These are phyloP conservation scores for Paecilomyces sp. DNA, from an alignment of 2,329 filamentous ascomycete genomes.

Conservation along the genomic window DNA sequence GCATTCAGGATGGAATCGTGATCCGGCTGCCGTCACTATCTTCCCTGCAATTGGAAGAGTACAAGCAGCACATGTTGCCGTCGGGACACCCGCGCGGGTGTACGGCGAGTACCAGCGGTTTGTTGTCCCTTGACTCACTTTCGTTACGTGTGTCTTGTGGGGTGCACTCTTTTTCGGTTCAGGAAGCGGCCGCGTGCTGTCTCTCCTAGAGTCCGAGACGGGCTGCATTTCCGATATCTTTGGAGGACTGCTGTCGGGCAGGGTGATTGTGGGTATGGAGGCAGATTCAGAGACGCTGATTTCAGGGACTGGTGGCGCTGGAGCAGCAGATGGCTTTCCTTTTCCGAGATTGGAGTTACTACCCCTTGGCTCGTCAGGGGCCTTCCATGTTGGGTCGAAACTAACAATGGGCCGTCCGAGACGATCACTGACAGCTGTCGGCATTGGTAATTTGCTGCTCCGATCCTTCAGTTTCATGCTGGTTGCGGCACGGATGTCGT, in stretches of 20 bases:
- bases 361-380: constrained; percentile 39
- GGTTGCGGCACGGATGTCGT: constrained; percentile 85
- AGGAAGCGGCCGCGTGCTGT: constrained; percentile 11
- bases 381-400: constrained; percentile 77
- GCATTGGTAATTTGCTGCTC: constrained; percentile 78
- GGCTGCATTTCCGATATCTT: constrained; percentile 28
- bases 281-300: constrained; percentile 43
- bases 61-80: constrained; percentile 78
- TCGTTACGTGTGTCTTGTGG: background rate
- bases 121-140: background rate
- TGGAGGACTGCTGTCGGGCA: constrained; percentile 39
- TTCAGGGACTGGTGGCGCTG: constrained; percentile 43
- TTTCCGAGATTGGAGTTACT: constrained; percentile 8
- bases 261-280: constrained; percentile 42
- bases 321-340: constrained; percentile 10
- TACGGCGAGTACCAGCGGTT: constrained; percentile 30
- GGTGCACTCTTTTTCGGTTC: constrained; percentile 6
- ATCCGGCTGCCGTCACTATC: constrained; percentile 74
- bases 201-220: constrained; percentile 7
- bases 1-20: constrained; percentile 86
- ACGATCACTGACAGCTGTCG: constrained; percentile 82
- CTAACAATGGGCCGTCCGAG: constrained; percentile 93
- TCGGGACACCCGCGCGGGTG: constrained; percentile 46
- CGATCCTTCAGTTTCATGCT: constrained; percentile 83
- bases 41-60: constrained; percentile 78